Conservation (phyloP, 805 yeast genomes). For the Yamadazyma tumulicola region DNA sequence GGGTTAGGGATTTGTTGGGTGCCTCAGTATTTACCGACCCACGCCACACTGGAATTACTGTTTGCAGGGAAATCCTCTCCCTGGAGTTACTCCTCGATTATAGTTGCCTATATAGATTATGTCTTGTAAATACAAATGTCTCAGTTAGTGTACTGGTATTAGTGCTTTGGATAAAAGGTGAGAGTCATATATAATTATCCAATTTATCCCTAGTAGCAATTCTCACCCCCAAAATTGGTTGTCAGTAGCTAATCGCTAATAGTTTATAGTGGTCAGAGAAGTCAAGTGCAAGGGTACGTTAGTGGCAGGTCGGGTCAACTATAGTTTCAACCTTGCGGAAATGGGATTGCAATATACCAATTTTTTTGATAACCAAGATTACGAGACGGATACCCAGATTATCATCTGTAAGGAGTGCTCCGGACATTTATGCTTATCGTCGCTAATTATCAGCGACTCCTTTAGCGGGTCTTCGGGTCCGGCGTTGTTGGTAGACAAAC, state of each 20-base stretch:
- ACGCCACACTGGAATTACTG: no score
- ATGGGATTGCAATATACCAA: constrained; percentile 42
- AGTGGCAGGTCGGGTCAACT: no score
- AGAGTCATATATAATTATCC: constrained; percentile 6
- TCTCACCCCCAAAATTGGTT: no score
- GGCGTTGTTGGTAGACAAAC: constrained; percentile 38
- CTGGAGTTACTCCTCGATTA: no score
- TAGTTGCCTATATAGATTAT: constrained; percentile 1
- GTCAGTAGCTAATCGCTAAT: no score
- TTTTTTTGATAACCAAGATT: constrained; percentile 34
- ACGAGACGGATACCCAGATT: constrained; percentile 37
- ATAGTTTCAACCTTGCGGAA: no score
- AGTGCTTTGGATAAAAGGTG: constrained; percentile 5
- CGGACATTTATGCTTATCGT: constrained; percentile 37
- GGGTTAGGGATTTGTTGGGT: no score
- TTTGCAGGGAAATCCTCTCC: no score
- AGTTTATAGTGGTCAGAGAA: no score
- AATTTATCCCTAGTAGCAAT: constrained; percentile 8
- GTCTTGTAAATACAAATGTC: constrained; percentile 5
- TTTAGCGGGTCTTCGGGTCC: constrained; percentile 40
- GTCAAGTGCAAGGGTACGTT: no score
- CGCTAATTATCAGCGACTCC: constrained; percentile 33
- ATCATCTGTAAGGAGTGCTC: constrained; percentile 40
- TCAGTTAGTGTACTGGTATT: not conserved
- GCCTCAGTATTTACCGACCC: no score